These are phyloP conservation scores for Aspergillus steynii DNA, from an alignment of 495 filamentous ascomycete genomes.

Conservation along the genomic window DNA sequence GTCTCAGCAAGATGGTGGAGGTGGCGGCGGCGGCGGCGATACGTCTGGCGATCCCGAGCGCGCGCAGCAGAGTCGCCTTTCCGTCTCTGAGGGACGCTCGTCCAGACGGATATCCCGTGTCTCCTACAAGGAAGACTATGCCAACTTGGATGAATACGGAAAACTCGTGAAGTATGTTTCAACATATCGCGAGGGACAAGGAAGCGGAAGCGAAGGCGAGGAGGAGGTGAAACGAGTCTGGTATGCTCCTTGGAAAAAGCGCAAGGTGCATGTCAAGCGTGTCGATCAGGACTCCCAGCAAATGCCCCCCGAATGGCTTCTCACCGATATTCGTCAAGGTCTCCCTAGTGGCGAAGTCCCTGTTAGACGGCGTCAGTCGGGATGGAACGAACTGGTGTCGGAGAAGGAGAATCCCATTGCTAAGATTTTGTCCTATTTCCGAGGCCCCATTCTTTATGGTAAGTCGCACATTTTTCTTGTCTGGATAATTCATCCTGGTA, in stretches of 20 bases:
- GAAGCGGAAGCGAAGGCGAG: constrained; percentile 25
- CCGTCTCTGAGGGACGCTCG: constrained; percentile 16
- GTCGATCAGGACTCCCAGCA: constrained; percentile 36
- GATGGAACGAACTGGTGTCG: constrained; percentile 71
- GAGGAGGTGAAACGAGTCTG: constrained; percentile 41
- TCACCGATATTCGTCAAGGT: constrained; percentile 67
- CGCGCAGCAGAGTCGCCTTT: constrained; percentile 13
- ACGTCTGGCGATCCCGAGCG: constrained; percentile 20
- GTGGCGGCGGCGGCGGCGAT: neutral
- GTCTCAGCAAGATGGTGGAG: constrained; percentile 17
- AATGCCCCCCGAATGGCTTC: constrained; percentile 69
- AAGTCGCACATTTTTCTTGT: constrained; percentile 23
- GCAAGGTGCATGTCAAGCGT: constrained; percentile 48
- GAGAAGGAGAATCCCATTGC: constrained; percentile 74
- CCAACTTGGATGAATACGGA: constrained; percentile 51
- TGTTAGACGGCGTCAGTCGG: constrained; percentile 57
- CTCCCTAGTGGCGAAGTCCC: constrained; percentile 55
- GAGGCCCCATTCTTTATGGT: constrained; percentile 82
- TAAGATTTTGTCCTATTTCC: constrained; percentile 73
- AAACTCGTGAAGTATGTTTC: constrained; percentile 65
- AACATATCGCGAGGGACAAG: constrained; percentile 55
- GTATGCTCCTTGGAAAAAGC: constrained; percentile 61
- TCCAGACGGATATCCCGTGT: constrained; percentile 41
- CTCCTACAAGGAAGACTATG: constrained; percentile 39
- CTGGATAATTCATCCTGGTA: neutral